phyloP scores from a whole-genome alignment of 345 rosid genomes.

The Salix suchowensis region DNA sequence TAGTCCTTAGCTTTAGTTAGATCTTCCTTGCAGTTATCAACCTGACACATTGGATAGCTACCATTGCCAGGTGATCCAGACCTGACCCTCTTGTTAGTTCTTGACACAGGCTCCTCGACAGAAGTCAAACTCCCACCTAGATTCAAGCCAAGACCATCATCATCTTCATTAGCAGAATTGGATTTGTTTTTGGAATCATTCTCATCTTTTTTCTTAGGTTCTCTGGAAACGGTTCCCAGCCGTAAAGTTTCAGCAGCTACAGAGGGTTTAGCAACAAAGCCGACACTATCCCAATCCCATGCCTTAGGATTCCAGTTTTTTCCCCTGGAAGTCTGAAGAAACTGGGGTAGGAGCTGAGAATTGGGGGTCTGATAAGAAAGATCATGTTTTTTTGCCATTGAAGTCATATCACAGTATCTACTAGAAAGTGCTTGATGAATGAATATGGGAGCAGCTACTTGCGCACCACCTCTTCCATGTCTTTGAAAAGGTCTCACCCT shows the following conservation, averaged over 20 bases:
- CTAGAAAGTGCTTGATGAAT: constrained; percentile 48
- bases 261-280: constrained; percentile 59
- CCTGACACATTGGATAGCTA: constrained; percentile 77
- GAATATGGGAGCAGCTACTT: constrained; percentile 57
- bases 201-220: constrained; percentile 20
- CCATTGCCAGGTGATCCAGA: constrained; percentile 68
- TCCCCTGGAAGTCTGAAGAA: constrained; percentile 28
- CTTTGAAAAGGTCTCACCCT: constrained; percentile 2
- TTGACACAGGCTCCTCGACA: constrained; percentile 44
- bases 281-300: constrained; percentile 80
- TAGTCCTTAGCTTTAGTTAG: constrained; percentile 79
- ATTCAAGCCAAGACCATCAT: constrained; percentile 63
- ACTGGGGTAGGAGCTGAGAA: constrained; percentile 26
- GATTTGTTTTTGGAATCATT: constrained; percentile 15
- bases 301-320: constrained; percentile 58
- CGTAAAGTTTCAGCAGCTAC: constrained; percentile 37
- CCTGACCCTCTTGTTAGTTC: constrained; percentile 69
- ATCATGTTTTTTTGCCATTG: constrained; percentile 62
- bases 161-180: constrained; percentile 29
- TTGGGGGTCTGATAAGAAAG: constrained; percentile 35
- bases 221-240: constrained; percentile 22
- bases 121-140: constrained; percentile 51
- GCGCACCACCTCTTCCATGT: constrained; percentile 78
- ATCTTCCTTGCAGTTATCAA: constrained; percentile 72
- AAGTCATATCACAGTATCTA: constrained; percentile 35